Percentiles rank a stretch among this genome's conserved stretches.
Conservation (phyloP, 371 early-diverging fungal species). For the Lichtheimia ornata region DNA sequence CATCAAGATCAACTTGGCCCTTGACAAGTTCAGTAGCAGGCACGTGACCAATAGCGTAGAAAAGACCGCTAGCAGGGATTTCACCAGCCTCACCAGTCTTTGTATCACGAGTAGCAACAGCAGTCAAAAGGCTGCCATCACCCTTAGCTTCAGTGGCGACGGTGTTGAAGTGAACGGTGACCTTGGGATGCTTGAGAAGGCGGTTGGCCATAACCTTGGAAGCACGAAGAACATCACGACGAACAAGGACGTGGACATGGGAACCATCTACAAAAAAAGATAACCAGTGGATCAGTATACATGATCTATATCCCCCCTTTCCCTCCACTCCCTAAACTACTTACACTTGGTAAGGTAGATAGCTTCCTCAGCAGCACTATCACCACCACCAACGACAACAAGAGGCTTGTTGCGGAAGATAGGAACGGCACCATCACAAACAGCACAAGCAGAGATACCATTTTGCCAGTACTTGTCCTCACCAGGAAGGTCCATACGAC, state of each 20-base stretch:
- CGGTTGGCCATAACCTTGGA: constrained; percentile 95
- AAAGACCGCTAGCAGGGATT: constrained; percentile 87
- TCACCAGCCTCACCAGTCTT: constrained; percentile 65
- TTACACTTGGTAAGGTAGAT: constrained; percentile 89
- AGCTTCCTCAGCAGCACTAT: constrained; percentile 99
- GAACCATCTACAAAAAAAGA: constrained; percentile 63
- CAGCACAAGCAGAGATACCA: constrained; percentile 99
- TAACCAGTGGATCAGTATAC: not conserved
- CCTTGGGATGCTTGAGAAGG: constrained; percentile 82
- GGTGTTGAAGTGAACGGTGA: constrained; percentile 91
- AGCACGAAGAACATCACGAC: constrained; percentile 96
- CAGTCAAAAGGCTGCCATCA: constrained; percentile 74
- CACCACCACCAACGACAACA: constrained; percentile 98
- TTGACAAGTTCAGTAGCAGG: constrained; percentile 88
- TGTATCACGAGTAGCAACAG: constrained; percentile 74
- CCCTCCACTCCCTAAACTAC: constrained; percentile 28
- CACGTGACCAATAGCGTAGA: constrained; percentile 99
- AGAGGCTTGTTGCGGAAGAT: constrained; percentile 94
- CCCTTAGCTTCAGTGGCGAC: constrained; percentile 86
- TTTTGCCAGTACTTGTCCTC: constrained; percentile 57
- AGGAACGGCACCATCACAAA: constrained; percentile 98
- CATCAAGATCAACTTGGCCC: constrained; percentile 76
- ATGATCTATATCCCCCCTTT: not conserved
- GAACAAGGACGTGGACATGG: constrained; percentile 93
- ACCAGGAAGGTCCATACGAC: constrained; percentile 79